Evolutionary conservation across 495 filamentous ascomycete genomes (phyloP).

Genomic region (Rhizodiscina lignyota): DNA sequence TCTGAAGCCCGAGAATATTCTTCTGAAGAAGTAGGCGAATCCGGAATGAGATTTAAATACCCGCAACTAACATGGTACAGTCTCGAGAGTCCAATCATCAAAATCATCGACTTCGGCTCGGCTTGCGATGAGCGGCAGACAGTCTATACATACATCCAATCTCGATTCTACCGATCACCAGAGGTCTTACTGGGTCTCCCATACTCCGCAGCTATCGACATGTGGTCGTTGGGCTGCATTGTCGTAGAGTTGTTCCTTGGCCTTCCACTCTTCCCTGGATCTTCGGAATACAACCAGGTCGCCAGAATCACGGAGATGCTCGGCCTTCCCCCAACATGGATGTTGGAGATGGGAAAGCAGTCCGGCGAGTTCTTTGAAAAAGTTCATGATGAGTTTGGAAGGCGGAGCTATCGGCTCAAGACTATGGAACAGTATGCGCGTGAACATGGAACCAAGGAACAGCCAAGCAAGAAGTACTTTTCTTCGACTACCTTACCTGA

Average conservation of each 20-base stretch:
- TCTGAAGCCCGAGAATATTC: constrained; percentile 95
- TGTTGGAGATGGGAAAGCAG: constrained; percentile 98
- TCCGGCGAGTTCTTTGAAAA: constrained; percentile 97
- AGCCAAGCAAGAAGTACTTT: constrained; percentile 99
- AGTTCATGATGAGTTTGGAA: constrained; percentile 75
- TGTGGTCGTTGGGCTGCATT: constrained; percentile 99
- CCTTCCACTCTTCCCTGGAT: constrained; percentile 88
- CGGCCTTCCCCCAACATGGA: constrained; percentile 91
- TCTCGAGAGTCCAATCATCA: constrained; percentile 98
- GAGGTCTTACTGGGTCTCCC: constrained; percentile 89
- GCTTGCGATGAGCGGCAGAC: constrained; percentile 97
- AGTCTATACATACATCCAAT: constrained; percentile 99
- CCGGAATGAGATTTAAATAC: neutral
- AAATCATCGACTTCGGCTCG: constrained; percentile 99
- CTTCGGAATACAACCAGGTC: constrained; percentile 98
- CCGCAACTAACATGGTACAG: constrained; percentile 21
- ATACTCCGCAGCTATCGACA: constrained; percentile 96
- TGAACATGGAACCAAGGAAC: constrained; percentile 91
- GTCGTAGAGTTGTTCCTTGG: constrained; percentile 97
- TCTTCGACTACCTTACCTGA: constrained; percentile 82
- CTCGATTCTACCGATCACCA: constrained; percentile 92
- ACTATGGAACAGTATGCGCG: constrained; percentile 93
- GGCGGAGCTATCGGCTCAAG: constrained; percentile 82
- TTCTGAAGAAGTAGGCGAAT: constrained; percentile 74
- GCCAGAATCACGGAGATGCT: constrained; percentile 97